A percentile compares a stretch with the other conserved stretches of the same genome.
Conservation (phyloP, 352 stramenopile genomes). For the Phytophthora sp. region DNA sequence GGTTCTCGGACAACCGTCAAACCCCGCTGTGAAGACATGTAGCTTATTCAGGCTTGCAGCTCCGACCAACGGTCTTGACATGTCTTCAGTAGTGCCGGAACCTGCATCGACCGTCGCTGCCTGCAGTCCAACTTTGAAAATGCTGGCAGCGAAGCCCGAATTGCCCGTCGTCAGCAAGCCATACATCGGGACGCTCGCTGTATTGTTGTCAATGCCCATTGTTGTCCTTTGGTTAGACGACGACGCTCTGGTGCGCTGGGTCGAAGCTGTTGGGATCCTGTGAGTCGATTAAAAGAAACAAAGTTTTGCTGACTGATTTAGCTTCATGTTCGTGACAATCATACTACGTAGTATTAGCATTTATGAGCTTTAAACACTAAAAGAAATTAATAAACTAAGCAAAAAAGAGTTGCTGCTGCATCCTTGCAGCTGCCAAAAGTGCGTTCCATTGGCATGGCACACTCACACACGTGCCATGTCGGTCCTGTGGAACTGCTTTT, state of each 20-base stretch:
- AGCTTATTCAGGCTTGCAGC: slow-evolving; percentile 3
- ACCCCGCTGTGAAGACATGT: neutral
- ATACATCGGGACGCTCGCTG: slow-evolving; percentile 14
- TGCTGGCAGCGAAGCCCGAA: slow-evolving; percentile 1
- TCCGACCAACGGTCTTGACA: slow-evolving; percentile 1
- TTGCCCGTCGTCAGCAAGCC: neutral
- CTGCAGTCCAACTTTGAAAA: slow-evolving; percentile 14
- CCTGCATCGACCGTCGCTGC: neutral
- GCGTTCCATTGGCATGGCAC: slow-evolving; percentile 4
- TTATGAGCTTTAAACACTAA: slow-evolving; percentile 19
- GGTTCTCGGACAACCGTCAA: neutral
- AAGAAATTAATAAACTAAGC: no score
- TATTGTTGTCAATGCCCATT: slow-evolving; percentile 19
- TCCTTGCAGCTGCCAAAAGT: slow-evolving; percentile 16
- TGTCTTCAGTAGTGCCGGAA: neutral
- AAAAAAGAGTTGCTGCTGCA: slow-evolving; percentile 5
- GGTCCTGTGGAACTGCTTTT: neutral
- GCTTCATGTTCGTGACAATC: slow-evolving; percentile 2
- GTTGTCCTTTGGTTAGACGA: slow-evolving; percentile 27
- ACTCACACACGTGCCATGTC: no score
- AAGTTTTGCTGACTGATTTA: no score
- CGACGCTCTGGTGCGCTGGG: slow-evolving; percentile 19
- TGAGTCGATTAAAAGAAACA: no score
- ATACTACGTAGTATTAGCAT: slow-evolving; percentile 1
- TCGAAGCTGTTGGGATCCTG: slow-evolving; percentile 12